Base-by-base conservation (phyloP, 352 stramenopile species). In the Pythium pyrilobum region DNA sequence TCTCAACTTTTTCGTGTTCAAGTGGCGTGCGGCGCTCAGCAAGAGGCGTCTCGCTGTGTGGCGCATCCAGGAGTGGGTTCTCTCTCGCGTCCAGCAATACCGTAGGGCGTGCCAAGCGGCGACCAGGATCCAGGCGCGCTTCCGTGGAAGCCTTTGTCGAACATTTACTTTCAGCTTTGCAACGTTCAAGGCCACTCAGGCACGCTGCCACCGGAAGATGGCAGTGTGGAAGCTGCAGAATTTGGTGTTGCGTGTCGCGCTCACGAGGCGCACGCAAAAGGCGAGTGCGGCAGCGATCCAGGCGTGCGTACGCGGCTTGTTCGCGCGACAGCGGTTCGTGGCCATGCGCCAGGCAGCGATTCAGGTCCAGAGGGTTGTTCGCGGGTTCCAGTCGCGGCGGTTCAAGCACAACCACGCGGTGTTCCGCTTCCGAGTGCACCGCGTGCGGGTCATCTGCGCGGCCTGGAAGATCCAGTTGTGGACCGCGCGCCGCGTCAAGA, bases 141-240 rank as follows among this genome's bases (percentile, higher is more conserved):
- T 60, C 8, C 76, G 75, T 38, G 77, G 80, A 13, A 71, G 62
- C 46, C 45, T 59, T 27, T 67, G 64, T 15, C 66, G 77, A 16
- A 47, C 47, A 25, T 50, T 40, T 36, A 56, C 64, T 9, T 72
- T 87, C 34, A 64, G 73, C 53, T 90, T 75, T 24, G 79, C 71
- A 33, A 44, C 49, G 12, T 62, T 58, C 46, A 57, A 66, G 45
- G 32, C 21, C 18, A 60, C 53, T 4, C 48, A 49, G 27, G 16
- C n/a, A 12, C 47, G 47, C 10, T 53, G 48, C 32, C 32, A 23
- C 2, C 38, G 18, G 40, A 63, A 63, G 41, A 57, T 63, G 47
- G 56, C 56, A 9, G 7, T 42, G 32, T 63, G 56, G 55, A 62
- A 62, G 34, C 10, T 62, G 6, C 21, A 62, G 18, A 16, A 47